phyloP scores from a whole-genome alignment of 1,139 yeast genomes.

The Sugiyamaella japonica region DNA sequence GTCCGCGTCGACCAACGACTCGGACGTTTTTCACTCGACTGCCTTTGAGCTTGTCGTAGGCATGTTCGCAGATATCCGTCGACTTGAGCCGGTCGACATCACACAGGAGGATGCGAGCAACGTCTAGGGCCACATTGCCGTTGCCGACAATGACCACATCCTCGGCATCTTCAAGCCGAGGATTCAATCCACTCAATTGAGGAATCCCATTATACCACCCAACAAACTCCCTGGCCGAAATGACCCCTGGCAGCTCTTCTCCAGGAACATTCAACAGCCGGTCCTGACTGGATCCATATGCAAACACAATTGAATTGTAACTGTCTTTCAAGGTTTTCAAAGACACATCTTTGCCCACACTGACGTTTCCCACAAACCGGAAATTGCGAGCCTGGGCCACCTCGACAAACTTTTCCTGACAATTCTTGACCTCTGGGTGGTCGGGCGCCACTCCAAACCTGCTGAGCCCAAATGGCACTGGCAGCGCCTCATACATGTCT shows the following conservation, averaged over 20 bases:
- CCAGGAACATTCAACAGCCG: slow-evolving; percentile 61
- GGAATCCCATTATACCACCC: slow-evolving; percentile 98
- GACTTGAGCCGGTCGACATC: slow-evolving; percentile 48
- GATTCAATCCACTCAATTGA: slow-evolving; percentile 47
- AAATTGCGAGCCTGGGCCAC: slow-evolving; percentile 53
- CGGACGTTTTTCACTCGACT: slow-evolving; percentile 63
- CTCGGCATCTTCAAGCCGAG: slow-evolving; percentile 59
- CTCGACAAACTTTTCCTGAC: slow-evolving; percentile 66
- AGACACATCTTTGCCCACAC: slow-evolving; percentile 59
- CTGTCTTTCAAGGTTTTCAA: slow-evolving; percentile 51
- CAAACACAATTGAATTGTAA: slow-evolving; percentile 72
- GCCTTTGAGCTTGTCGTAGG: slow-evolving; percentile 52
- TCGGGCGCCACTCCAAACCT: slow-evolving; percentile 99
- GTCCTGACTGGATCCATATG: slow-evolving; percentile 81
- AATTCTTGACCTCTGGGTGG: slow-evolving; percentile 93
- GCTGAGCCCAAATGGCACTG: slow-evolving; percentile 89
- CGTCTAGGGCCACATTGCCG: slow-evolving; percentile 96
- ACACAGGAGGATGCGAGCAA: slow-evolving; percentile 74
- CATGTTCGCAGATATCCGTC: slow-evolving; percentile 73
- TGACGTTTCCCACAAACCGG: slow-evolving; percentile 73
- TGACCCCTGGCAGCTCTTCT: slow-evolving; percentile 57
- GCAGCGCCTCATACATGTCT: slow-evolving; percentile 69
- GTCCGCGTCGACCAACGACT: slow-evolving; percentile 83
- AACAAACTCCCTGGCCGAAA: slow-evolving; percentile 85
- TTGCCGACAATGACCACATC: slow-evolving; percentile 86